phyloP scores from a whole-genome alignment of 305 asterid genomes.

The Fraxinus velutina region DNA sequence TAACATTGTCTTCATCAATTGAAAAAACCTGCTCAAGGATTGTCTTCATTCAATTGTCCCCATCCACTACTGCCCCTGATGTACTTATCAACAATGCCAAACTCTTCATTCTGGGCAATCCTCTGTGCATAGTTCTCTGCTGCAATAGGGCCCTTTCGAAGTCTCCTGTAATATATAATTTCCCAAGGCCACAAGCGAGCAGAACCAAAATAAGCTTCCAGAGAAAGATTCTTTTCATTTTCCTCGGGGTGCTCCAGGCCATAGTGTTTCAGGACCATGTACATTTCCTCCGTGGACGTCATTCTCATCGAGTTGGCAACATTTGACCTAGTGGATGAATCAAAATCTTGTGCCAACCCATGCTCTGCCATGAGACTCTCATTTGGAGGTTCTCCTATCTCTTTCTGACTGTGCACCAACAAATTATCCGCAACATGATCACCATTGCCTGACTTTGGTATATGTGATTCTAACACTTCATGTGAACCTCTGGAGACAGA shows the following conservation, averaged over 20 bases:
- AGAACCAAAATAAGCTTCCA: conserved; percentile 52
- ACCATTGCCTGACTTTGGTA: conserved; percentile 21
- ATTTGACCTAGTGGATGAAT: conserved; percentile 19
- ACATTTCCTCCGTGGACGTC: conserved; percentile 40
- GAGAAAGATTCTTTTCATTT: conserved; percentile 33
- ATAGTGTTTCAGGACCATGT: conserved; percentile 42
- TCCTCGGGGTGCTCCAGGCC: conserved; percentile 38
- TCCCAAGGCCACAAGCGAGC: conserved; percentile 75
- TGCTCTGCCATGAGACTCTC: conserved; percentile 23
- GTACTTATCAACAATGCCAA: conserved; percentile 55
- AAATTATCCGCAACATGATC: conserved; percentile 20
- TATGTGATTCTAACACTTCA: conserved; percentile 17
- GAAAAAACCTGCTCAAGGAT: conserved; percentile 23
- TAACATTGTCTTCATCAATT: not conserved
- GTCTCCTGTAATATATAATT: conserved; percentile 55
- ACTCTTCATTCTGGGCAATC: conserved; percentile 47
- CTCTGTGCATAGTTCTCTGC: conserved; percentile 48
- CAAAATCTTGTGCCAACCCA: conserved; percentile 11
- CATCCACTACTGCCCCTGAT: conserved; percentile 60
- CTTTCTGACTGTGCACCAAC: conserved; percentile 10
- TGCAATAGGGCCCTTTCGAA: conserved; percentile 48
- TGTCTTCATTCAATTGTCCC: conserved; percentile 41
- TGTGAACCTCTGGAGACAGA: conserved; percentile 21
- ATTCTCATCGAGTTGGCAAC: conserved; percentile 30
- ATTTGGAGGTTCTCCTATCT: conserved; percentile 16